Evolutionary conservation across 2,329 filamentous ascomycete genomes (phyloP).

Genomic region (Paecilomyces niveus): DNA sequence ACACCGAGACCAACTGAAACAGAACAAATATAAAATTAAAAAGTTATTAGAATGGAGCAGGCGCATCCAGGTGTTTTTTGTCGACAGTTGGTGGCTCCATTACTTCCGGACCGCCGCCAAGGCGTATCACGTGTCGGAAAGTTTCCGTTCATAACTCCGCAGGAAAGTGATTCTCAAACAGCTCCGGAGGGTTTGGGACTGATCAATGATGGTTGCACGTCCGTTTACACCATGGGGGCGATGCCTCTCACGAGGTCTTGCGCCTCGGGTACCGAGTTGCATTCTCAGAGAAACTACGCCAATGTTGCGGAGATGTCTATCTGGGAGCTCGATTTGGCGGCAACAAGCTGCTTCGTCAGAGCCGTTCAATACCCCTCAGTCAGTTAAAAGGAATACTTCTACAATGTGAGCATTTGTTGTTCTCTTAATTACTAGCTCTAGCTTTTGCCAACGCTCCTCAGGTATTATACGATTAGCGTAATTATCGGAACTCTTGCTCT

Average conservation of each 20-base stretch:
- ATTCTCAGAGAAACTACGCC: conserved; percentile 12
- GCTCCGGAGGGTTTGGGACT: neutral
- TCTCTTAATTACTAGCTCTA: conserved; percentile 1
- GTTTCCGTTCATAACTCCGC: neutral
- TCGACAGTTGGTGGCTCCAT: neutral
- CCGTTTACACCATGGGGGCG: conserved; percentile 18
- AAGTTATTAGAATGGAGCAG: neutral
- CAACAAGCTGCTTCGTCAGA: conserved; percentile 19
- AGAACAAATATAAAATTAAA: neutral
- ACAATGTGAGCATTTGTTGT: conserved; percentile 39
- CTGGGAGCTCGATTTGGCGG: conserved; percentile 20
- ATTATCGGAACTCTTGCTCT: conserved; percentile 57
- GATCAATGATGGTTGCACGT: conserved; percentile 22
- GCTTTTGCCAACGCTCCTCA: conserved; percentile 19
- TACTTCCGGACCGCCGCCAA: conserved; percentile 3
- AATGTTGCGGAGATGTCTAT: conserved; percentile 24
- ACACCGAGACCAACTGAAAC: neutral
- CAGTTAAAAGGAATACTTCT: conserved; percentile 46
- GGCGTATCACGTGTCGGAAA: conserved; percentile 13
- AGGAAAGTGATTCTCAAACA: neutral
- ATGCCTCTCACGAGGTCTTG: conserved; percentile 9
- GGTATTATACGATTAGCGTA: conserved; percentile 57
- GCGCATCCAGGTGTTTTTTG: neutral
- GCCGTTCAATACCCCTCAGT: conserved; percentile 27
- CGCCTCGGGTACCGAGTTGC: conserved; percentile 8